A percentile compares a stretch with the other conserved stretches of the same genome.
phyloP scores from a whole-genome alignment of 208 protist species.

The Acanthamoeba castellanii region DNA sequence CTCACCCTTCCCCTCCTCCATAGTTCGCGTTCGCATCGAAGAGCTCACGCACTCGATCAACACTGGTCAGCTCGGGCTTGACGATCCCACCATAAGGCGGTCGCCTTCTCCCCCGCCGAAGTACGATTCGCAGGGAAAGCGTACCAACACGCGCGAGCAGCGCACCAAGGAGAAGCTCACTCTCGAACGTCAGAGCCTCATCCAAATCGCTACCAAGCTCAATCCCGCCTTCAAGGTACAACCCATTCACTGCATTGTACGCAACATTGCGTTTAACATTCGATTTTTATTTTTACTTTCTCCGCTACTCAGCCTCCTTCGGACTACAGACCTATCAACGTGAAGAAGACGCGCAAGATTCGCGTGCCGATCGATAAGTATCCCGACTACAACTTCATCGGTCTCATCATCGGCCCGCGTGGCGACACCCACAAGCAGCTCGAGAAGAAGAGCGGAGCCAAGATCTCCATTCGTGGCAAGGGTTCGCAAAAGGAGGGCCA shows the following conservation, averaged over 20 bases:
- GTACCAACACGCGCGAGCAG: slow-evolving; percentile 85
- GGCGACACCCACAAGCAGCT: slow-evolving; percentile 91
- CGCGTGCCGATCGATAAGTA: slow-evolving; percentile 88
- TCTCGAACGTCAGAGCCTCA: slow-evolving; percentile 77
- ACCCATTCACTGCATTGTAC: not conserved
- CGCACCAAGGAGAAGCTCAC: slow-evolving; percentile 79
- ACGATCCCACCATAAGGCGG: slow-evolving; percentile 67
- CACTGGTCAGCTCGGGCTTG: slow-evolving; percentile 54
- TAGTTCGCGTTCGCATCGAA: slow-evolving; percentile 61
- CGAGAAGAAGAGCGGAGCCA: slow-evolving; percentile 89
- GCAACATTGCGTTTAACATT: too few relatives aligned
- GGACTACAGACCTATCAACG: slow-evolving; percentile 72
- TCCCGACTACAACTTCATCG: slow-evolving; percentile 91
- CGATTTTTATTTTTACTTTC: not conserved
- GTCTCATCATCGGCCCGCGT: slow-evolving; percentile 91
- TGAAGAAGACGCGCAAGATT: slow-evolving; percentile 84
- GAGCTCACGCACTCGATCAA: slow-evolving; percentile 60
- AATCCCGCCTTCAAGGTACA: slow-evolving; percentile 77
- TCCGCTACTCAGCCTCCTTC: not conserved
- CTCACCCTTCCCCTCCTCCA: not conserved
- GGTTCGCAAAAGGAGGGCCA: slow-evolving; percentile 90
- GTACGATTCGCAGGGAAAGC: slow-evolving; percentile 85
- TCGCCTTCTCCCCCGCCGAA: slow-evolving; percentile 87
- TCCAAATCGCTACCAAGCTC: slow-evolving; percentile 77
- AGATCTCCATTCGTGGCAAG: slow-evolving; percentile 91